These are phyloP conservation scores for Wickerhamiella kazuoi DNA, from an alignment of 805 yeast species.

Conservation along the genomic window DNA sequence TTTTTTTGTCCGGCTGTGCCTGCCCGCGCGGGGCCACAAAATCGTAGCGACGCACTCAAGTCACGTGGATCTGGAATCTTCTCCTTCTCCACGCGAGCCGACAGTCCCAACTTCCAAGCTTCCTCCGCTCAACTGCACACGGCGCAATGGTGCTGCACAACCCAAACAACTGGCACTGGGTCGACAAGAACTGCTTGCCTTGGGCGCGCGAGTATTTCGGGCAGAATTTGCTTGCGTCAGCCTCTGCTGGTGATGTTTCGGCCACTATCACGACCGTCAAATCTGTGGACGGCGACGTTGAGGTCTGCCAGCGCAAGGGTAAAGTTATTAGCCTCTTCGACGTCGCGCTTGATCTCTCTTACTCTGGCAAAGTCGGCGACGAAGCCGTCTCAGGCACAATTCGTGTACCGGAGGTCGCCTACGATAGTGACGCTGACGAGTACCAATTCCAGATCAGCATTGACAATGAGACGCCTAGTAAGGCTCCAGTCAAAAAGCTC, in stretches of 20 bases:
- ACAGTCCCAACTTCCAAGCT: neutral
- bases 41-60: too few relatives aligned
- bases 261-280: constrained; percentile 31
- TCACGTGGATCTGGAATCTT: neutral
- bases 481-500: constrained; percentile 30
- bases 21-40: too few relatives aligned
- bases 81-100: neutral
- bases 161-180: constrained; percentile 99
- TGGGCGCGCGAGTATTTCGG: constrained; percentile 75
- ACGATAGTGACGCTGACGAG: constrained; percentile 74
- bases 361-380: constrained; percentile 29
- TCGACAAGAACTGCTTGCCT: constrained; percentile 84
- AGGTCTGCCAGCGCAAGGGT: constrained; percentile 92
- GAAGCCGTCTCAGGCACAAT: constrained; percentile 49
- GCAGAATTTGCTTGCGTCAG: constrained; percentile 34
- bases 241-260: constrained; percentile 15
- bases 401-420: constrained; percentile 79
- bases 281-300: constrained; percentile 83
- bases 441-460: constrained; percentile 68
- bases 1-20: too few relatives aligned
- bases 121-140: neutral
- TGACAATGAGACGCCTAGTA: constrained; percentile 31
- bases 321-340: constrained; percentile 87
- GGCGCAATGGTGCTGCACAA: constrained; percentile 96
- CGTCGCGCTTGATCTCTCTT: constrained; percentile 44